These are phyloP conservation scores for Phytophthora sojae DNA, from an alignment of 352 stramenopile genomes.

Conservation along the genomic window DNA sequence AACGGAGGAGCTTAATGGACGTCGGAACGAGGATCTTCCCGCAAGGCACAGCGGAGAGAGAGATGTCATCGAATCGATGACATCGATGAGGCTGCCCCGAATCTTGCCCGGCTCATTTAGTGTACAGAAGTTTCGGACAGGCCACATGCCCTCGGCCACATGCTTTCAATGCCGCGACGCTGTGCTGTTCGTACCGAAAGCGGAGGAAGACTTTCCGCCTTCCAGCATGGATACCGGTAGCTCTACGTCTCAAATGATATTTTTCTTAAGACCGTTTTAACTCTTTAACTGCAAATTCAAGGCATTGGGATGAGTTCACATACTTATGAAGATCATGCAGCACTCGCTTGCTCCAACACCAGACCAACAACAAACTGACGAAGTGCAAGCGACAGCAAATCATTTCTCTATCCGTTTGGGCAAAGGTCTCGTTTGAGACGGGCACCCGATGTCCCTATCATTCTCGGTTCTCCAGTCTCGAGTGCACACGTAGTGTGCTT, in stretches of 20 bases:
- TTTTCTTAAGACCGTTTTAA: no score
- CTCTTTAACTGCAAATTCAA: no score
- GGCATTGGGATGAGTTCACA: neutral
- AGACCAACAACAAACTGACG: conserved; percentile 5
- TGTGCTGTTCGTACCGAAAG: conserved; percentile 5
- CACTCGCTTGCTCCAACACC: neutral
- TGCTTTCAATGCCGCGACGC: conserved; percentile 11
- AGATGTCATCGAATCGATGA: neutral
- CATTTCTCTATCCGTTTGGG: neutral
- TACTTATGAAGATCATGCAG: neutral
- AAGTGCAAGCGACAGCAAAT: conserved; percentile 3
- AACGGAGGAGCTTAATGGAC: neutral
- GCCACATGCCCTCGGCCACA: conserved; percentile 8
- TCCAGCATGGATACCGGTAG: neutral
- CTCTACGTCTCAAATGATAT: no score
- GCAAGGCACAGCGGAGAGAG: neutral
- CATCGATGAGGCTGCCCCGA: neutral
- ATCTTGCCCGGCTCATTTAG: conserved; percentile 23
- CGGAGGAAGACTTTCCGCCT: neutral
- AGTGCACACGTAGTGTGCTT: neutral
- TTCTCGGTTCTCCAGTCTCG: neutral
- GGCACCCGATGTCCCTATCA: neutral
- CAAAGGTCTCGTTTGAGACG: neutral
- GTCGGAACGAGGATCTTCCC: neutral
- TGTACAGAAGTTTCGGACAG: conserved; percentile 13